A percentile compares a stretch with the other conserved stretches of the same genome.
Conservation (phyloP, 179 eudicot genomes). For the Beta macrorhiza region DNA sequence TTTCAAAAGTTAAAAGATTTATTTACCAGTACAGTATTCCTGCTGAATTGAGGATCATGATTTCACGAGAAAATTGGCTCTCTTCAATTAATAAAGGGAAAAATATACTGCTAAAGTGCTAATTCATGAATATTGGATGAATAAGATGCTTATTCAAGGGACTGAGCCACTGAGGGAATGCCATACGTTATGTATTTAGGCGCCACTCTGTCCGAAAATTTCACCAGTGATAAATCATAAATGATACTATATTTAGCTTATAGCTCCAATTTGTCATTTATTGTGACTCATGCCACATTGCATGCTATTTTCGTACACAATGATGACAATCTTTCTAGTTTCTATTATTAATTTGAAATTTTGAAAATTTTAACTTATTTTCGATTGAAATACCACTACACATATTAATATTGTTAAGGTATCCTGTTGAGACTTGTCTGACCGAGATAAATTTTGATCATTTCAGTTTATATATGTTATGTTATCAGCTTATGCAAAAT, state of each 20-base stretch:
- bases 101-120: not conserved
- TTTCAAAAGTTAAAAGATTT: not conserved
- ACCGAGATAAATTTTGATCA: too few species aligned
- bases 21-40: not conserved
- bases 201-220: slow-evolving; percentile 3
- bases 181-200: not conserved
- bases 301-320: not conserved
- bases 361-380: not conserved
- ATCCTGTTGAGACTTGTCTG: too few species aligned
- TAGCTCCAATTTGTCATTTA: slow-evolving; percentile 6
- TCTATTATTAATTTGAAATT: not conserved
- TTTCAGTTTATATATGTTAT: too few species aligned
- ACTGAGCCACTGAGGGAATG: not conserved
- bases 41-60: not conserved
- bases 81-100: not conserved
- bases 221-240: not conserved
- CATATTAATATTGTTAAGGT: too few species aligned
- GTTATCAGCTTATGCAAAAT: too few species aligned
- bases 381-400: too few species aligned
- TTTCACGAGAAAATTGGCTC: slow-evolving; percentile 10
- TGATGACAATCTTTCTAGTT: not conserved
- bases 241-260: not conserved
- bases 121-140: not conserved
- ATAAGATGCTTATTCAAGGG: not conserved
- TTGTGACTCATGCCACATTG: slow-evolving; percentile 3